Conservation (phyloP, 2,329 filamentous ascomycete species). For the Fusarium protoensiforme region DNA sequence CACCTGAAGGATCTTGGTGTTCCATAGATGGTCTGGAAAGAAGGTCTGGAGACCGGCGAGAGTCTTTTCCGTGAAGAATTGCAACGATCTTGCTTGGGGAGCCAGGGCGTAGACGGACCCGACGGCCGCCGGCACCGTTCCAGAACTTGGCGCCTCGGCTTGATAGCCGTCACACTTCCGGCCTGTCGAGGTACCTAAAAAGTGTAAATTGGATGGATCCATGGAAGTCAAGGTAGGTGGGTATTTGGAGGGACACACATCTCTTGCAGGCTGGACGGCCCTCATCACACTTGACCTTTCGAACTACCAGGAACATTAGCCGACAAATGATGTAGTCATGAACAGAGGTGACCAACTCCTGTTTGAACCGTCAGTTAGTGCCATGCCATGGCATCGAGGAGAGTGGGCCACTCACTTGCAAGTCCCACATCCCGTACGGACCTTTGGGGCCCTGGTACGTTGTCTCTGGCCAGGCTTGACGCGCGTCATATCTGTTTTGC, state of each 20-base stretch:
- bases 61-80: slow-evolving; percentile 27
- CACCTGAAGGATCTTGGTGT: slow-evolving; percentile 7
- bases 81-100: slow-evolving; percentile 11
- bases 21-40: slow-evolving; percentile 23
- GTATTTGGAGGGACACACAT: not conserved
- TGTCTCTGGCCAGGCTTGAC: slow-evolving; percentile 21
- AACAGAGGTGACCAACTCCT: slow-evolving; percentile 9
- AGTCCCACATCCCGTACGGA: slow-evolving; percentile 18
- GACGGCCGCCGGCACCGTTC: not conserved
- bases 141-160: fast-evolving
- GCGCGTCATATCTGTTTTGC: slow-evolving; percentile 12
- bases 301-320: not conserved
- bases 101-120: not conserved
- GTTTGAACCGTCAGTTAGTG: not conserved
- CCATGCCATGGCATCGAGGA: fast-evolving
- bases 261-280: slow-evolving; percentile 1
- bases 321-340: fast-evolving
- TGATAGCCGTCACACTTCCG: slow-evolving; percentile 26
- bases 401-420: slow-evolving; percentile 17
- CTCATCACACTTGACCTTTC: slow-evolving; percentile 27
- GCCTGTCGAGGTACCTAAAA: slow-evolving; percentile 18
- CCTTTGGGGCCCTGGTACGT: slow-evolving; percentile 6
- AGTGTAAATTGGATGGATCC: not conserved
- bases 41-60: slow-evolving; percentile 23
- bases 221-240: too few species aligned